Conservation (phyloP, 768 basidiomycete genomes). For the Tylopilus felleus region DNA sequence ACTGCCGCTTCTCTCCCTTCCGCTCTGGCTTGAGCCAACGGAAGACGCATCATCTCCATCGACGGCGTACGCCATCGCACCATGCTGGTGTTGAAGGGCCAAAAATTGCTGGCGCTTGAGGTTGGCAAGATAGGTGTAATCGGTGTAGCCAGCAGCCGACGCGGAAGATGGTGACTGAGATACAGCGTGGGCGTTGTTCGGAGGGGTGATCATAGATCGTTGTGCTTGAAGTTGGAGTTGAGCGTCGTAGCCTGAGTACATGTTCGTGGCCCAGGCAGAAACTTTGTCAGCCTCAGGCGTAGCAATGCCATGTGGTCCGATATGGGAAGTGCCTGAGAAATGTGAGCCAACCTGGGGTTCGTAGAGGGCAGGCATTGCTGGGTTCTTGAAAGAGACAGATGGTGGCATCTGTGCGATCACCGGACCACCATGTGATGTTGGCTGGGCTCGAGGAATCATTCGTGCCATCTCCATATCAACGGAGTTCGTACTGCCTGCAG, state of each 20-base stretch:
- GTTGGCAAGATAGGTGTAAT: conserved; percentile 27
- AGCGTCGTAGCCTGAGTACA: conserved; percentile 27
- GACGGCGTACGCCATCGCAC: conserved; percentile 22
- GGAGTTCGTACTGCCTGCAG: conserved; percentile 32
- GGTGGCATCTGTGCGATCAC: conserved; percentile 45
- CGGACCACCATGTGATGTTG: conserved; percentile 34
- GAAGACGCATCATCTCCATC: conserved; percentile 40
- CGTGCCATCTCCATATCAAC: conserved; percentile 25
- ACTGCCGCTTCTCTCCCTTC: conserved; percentile 37
- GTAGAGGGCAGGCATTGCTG: conserved; percentile 44
- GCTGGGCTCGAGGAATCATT: conserved; percentile 23
- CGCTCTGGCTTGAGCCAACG: conserved; percentile 35
- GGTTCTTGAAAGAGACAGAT: conserved; percentile 50
- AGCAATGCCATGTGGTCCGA: conserved; percentile 19
- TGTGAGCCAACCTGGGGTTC: conserved; percentile 37
- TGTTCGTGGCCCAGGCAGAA: conserved; percentile 29
- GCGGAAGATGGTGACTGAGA: conserved; percentile 18
- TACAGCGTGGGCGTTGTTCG: conserved; percentile 37
- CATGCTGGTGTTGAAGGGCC: conserved; percentile 31
- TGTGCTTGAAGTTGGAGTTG: conserved; percentile 32
- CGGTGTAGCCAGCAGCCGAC: conserved; percentile 9
- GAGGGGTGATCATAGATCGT: conserved; percentile 40
- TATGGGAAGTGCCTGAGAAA: conserved; percentile 21
- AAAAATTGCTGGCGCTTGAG: conserved; percentile 30
- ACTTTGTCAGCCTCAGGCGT: conserved; percentile 27